phyloP scores from a whole-genome alignment of 257 asterid genomes.

The Fraxinus pennsylvanica region DNA sequence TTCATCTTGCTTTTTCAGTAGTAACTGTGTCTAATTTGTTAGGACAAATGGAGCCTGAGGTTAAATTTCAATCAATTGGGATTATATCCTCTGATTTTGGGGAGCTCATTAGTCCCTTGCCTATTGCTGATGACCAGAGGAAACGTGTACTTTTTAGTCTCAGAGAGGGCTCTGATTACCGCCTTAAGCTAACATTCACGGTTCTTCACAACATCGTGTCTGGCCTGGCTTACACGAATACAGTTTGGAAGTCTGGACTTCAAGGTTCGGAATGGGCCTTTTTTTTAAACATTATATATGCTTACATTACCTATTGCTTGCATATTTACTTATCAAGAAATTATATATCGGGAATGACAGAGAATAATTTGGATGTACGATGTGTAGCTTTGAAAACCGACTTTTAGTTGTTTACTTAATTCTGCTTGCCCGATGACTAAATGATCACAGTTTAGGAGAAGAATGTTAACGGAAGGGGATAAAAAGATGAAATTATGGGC shows the following conservation, averaged over 20 bases:
- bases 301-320: neutral
- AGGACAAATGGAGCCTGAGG: conserved; percentile 79
- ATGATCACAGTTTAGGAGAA: neutral
- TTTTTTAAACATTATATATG: neutral
- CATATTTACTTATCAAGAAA: neutral
- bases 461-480: neutral
- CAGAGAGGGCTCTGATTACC: conserved; percentile 64
- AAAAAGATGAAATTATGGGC: neutral
- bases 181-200: conserved; percentile 62
- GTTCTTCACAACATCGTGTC: conserved; percentile 83
- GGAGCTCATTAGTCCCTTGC: conserved; percentile 67
- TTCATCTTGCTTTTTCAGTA: conserved; percentile 5
- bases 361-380: neutral
- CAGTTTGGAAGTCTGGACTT: conserved; percentile 69
- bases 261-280: conserved; percentile 49
- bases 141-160: conserved; percentile 54
- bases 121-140: conserved; percentile 45
- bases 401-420: too few relatives aligned
- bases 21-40: conserved; percentile 13
- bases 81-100: conserved; percentile 62
- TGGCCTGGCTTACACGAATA: conserved; percentile 68
- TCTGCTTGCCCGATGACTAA: too few relatives aligned
- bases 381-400: neutral
- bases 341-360: too few relatives aligned
- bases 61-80: conserved; percentile 65